Evolutionary conservation across 345 rosid species (phyloP), one percentile per base, ranked within the genome.

Genomic region (Eucalyptus caleyi): DNA sequence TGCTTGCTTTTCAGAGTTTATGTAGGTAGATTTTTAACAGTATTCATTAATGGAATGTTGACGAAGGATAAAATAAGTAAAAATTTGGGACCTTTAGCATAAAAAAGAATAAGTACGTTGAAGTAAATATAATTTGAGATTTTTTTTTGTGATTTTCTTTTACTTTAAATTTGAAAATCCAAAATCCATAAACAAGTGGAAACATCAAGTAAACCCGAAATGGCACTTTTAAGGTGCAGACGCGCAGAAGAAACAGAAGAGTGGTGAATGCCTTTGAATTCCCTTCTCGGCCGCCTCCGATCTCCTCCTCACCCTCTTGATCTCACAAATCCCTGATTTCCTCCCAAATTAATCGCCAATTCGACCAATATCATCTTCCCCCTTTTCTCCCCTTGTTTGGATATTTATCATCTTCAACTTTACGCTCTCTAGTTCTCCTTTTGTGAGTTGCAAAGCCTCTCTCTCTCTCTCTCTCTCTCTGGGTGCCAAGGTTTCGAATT

Each of bases 11-110:
- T 0, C 9, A 8, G 23, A 51, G 56, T 51, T 18, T 3, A 51
- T 51, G 54, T 16, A 6, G 4, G 54, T 0, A 51, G 23, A 51
- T 18, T 18, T 51, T 53, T 53, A 51, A 53, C 0, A 0, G 1
- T 53, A 10, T 53, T 53, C 24, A 19, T 53, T 53, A 53, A 8
- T 19, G 56, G 56, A 53, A 53, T 0, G 56, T 53, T 53, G 10
- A 53, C 2, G 1, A 8, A 53, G 5, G 24, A 1, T 53, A 53
- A 53, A 53, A 8, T 56, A 56, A 56, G 30, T 56, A 1, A 6
- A 24, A 56, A 56, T 56, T 56, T 56, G 14, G 30, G 62, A 56
- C 3, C 6, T 56, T 56, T 4, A 24, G 30, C 2, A 24, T 56
- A 4, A 24, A 4, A 24, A 24, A 24, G 62, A 56, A 56, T 56